A percentile compares a stretch with the other conserved stretches of the same genome.
These are phyloP conservation scores for Actinomucor elegans DNA, from an alignment of 371 early-diverging fungal genomes.

Conservation along the genomic window DNA sequence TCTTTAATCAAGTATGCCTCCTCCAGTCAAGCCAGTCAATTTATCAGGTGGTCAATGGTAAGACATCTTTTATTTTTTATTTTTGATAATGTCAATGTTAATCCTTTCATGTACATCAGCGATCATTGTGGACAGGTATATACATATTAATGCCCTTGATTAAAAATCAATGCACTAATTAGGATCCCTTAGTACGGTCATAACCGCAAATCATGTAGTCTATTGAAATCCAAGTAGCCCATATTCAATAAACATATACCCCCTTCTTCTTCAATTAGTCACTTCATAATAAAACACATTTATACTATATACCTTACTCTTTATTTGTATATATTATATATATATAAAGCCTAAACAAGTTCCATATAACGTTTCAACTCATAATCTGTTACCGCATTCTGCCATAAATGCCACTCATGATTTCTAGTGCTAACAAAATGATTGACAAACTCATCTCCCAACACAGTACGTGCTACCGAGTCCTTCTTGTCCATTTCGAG, in stretches of 20 bases:
- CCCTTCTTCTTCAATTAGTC: no score
- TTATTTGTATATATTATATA: no score
- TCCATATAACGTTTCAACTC: constrained; percentile 78
- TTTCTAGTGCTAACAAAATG: constrained; percentile 72
- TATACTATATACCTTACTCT: no score
- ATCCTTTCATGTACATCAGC: constrained; percentile 1
- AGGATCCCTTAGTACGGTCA: not conserved
- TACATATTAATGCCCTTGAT: not conserved
- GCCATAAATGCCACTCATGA: constrained; percentile 79
- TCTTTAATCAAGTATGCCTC: constrained; percentile 9
- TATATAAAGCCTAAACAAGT: constrained; percentile 31
- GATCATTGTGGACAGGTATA: constrained; percentile 29
- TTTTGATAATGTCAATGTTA: not conserved
- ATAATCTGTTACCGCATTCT: constrained; percentile 75
- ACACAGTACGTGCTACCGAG: constrained; percentile 72
- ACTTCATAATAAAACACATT: no score
- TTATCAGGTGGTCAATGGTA: constrained; percentile 35
- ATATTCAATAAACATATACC: no score
- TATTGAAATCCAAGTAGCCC: no score
- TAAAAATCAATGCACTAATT: not conserved
- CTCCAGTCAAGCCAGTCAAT: constrained; percentile 26
- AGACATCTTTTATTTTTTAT: not conserved
- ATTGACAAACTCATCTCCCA: constrained; percentile 81
- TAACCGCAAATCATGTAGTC: not conserved
- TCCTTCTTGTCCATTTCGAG: constrained; percentile 60